These are phyloP conservation scores for Aspergillus sp. DNA, from an alignment of 2,329 filamentous ascomycete genomes.

Conservation along the genomic window DNA sequence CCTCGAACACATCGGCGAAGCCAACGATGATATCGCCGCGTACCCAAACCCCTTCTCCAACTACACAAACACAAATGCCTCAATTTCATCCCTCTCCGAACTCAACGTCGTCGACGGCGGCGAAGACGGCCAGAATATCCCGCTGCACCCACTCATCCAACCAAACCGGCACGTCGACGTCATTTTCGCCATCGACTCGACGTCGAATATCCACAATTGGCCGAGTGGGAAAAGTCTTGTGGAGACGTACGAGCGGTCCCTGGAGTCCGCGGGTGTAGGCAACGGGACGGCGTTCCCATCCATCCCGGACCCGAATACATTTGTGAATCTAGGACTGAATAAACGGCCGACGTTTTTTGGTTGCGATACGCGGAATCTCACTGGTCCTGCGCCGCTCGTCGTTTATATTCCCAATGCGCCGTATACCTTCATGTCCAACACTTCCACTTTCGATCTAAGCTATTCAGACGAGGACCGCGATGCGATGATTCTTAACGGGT, in stretches of 20 bases:
- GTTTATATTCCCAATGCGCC: conserved; percentile 90
- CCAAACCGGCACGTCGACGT: conserved; percentile 71
- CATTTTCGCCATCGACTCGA: conserved; percentile 76
- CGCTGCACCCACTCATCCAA: conserved; percentile 74
- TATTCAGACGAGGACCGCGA: conserved; percentile 71
- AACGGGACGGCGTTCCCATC: conserved; percentile 72
- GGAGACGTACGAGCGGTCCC: conserved; percentile 70
- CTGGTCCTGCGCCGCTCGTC: conserved; percentile 64
- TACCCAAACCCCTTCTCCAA: conserved; percentile 74
- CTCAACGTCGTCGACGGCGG: conserved; percentile 77
- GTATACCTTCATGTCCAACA: conserved; percentile 75
- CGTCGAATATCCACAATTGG: conserved; percentile 71
- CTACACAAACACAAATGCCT: conserved; percentile 54
- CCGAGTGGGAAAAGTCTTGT: conserved; percentile 75
- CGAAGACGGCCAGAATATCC: conserved; percentile 76
- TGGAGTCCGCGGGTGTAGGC: conserved; percentile 54
- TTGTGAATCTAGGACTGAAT: conserved; percentile 75
- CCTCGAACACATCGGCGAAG: conserved; percentile 58
- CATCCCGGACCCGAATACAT: conserved; percentile 73
- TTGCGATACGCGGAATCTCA: conserved; percentile 68
- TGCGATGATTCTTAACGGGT: conserved; percentile 83
- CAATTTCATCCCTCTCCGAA: conserved; percentile 31
- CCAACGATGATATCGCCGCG: conserved; percentile 72
- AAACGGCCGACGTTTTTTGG: conserved; percentile 76
- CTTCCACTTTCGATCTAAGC: conserved; percentile 71